Evolutionary conservation across 495 filamentous ascomycete species (phyloP).

Genomic region (Penicillium canariense): DNA sequence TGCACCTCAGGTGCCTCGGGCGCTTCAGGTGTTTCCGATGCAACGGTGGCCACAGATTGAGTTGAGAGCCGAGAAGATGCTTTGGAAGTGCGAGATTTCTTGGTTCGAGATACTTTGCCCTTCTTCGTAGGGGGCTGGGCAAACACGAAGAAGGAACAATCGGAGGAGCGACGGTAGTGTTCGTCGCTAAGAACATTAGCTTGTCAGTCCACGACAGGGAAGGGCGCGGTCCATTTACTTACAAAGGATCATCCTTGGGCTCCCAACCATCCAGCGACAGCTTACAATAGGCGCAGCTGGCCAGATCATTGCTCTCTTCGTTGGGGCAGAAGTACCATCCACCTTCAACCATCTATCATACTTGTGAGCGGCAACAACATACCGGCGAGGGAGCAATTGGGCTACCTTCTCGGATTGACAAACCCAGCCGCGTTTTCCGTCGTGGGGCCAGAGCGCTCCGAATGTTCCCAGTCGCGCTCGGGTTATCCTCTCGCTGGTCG

Average conservation of each 20-base stretch:
- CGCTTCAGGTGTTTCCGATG: conserved; percentile 54
- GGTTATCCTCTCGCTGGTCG: conserved; percentile 62
- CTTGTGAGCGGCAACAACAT: conserved; percentile 17
- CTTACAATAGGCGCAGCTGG: conserved; percentile 83
- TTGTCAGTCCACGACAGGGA: conserved; percentile 14
- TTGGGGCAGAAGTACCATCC: conserved; percentile 93
- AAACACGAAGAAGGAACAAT: conserved; percentile 78
- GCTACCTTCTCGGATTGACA: conserved; percentile 82
- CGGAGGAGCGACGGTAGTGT: conserved; percentile 71
- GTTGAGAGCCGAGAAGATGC: conserved; percentile 64
- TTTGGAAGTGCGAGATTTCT: conserved; percentile 64
- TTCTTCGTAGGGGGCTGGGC: conserved; percentile 41
- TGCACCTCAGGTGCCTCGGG: conserved; percentile 55
- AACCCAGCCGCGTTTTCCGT: conserved; percentile 80
- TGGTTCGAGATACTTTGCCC: conserved; percentile 42
- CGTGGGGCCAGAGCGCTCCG: conserved; percentile 76
- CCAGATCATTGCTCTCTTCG: conserved; percentile 75
- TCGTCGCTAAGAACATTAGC: conserved; percentile 64
- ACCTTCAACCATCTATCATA: conserved; percentile 75
- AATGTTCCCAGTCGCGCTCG: conserved; percentile 82
- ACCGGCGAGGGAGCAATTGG: not conserved
- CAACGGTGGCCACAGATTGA: conserved; percentile 57
- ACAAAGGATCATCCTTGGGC: conserved; percentile 82
- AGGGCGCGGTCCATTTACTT: conserved; percentile 32
- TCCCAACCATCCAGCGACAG: conserved; percentile 90